Base-by-base conservation (phyloP, 768 basidiomycete species). In the Tylopilus vinaceipallidus region DNA sequence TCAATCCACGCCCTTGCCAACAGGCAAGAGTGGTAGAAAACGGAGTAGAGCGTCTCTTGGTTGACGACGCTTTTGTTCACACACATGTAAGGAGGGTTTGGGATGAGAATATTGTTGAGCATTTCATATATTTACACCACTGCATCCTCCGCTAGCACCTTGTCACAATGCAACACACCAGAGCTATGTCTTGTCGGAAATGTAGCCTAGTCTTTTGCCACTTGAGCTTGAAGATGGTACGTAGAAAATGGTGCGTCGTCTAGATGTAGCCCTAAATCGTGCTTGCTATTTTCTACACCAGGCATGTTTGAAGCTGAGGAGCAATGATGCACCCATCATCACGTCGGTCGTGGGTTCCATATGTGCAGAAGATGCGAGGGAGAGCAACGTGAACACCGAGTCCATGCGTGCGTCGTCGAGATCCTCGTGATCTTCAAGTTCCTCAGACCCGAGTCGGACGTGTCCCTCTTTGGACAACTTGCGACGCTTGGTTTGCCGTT, bases 401-500 rank as follows among this genome's bases (percentile, higher is more conserved):
- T 60, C 54, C 53, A 56, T 59, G 20, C 47, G 59, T 22, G 27
- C 20, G 22, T 59, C 45, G 34, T 41, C 27, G 29, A 51, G n/a
- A 36, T 42, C 49, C 23, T 14, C 42, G 4, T 29, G 6, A n/a
- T 56, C 54, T 33, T 53, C 38, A 24, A 32, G 45, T 16, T 67
- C 62, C 24, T 57, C 59, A 22, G 60, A 62, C 6, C 26, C 51
- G 10, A 59, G 53, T 40, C 57, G 43, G 16, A 34, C 36, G 22
- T 59, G 49, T 34, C 45, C 53, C 30, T 56, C 56, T 39, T 42
- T 65, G 43, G 45, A 53, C 33, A 56, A 41, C 48, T 68, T 71
- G 32, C 63, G 62, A 17, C 73, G 73, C 49, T 73, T 74, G 16
- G 69, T 54, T 19, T 68, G 66, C 38, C 64, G 70, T 22, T 74